phyloP scores from a whole-genome alignment of 805 yeast genomes.

The Lipomyces yamanashiensis region DNA sequence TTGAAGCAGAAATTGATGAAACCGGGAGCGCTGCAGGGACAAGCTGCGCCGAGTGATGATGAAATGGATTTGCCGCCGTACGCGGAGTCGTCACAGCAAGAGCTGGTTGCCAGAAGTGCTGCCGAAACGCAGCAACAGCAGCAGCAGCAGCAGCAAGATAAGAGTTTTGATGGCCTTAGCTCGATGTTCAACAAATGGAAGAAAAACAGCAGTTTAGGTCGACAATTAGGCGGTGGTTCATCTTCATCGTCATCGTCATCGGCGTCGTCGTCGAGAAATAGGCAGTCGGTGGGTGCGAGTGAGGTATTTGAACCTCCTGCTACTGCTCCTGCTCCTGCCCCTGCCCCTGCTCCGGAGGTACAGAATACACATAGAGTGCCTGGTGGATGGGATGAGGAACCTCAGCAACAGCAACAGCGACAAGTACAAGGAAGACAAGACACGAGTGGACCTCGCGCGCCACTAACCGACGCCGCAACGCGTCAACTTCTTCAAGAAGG shows the following conservation, averaged over 20 bases:
- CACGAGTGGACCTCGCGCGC: neutral
- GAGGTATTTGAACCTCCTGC: neutral
- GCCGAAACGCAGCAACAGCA: neutral
- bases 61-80: slow-evolving; percentile 25
- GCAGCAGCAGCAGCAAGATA: neutral
- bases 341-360: neutral
- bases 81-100: neutral
- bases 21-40: slow-evolving; percentile 6
- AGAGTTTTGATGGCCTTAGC: slow-evolving; percentile 8
- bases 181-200: slow-evolving; percentile 25
- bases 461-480: slow-evolving; percentile 24
- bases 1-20: slow-evolving; percentile 12
- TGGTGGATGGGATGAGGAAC: slow-evolving; percentile 28
- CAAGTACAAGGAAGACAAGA: neutral
- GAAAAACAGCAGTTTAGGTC: neutral
- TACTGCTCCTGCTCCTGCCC: too few species aligned
- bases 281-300: too few species aligned
- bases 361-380: slow-evolving; percentile 10
- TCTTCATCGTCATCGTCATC: neutral
- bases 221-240: neutral
- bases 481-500: slow-evolving; percentile 28
- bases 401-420: neutral
- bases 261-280: too few species aligned
- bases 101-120: neutral
- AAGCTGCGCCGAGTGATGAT: slow-evolving; percentile 10